Evolutionary conservation across 768 basidiomycete species (phyloP).

Genomic region (Pisolithus orientalis): DNA sequence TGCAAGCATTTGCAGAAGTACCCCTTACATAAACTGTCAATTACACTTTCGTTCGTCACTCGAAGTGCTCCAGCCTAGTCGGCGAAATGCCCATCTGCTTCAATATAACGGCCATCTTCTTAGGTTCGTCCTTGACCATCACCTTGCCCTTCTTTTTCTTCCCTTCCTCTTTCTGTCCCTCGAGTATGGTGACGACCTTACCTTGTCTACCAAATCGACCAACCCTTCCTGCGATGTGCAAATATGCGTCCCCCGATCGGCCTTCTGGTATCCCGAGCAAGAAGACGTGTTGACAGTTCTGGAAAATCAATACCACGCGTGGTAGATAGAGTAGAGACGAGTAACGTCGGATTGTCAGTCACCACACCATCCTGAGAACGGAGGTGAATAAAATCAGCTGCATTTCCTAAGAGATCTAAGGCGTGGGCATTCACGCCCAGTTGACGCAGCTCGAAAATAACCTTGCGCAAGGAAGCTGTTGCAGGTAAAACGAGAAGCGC

Average conservation of each 20-base stretch:
- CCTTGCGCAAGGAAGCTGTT: slow-evolving; percentile 52
- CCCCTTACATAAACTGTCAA: no score
- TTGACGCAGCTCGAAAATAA: slow-evolving; percentile 55
- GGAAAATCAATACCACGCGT: slow-evolving; percentile 71
- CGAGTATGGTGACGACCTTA: slow-evolving; percentile 60
- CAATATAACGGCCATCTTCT: slow-evolving; percentile 39
- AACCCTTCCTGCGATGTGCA: slow-evolving; percentile 71
- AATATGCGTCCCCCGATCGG: slow-evolving; percentile 50
- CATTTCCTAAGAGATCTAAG: slow-evolving; percentile 45
- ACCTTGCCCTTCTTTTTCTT: slow-evolving; percentile 19
- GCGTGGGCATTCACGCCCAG: slow-evolving; percentile 64
- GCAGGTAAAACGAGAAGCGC: slow-evolving; percentile 67
- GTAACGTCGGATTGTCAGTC: slow-evolving; percentile 50
- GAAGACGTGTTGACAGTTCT: slow-evolving; percentile 66
- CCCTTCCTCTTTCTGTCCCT: slow-evolving; percentile 28
- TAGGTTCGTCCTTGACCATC: slow-evolving; percentile 28
- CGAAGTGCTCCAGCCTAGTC: slow-evolving; percentile 47
- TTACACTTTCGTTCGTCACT: slow-evolving; percentile 21
- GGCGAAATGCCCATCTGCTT: slow-evolving; percentile 38
- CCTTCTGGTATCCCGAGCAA: slow-evolving; percentile 56
- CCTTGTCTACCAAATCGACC: slow-evolving; percentile 64
- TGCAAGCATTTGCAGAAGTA: neutral
- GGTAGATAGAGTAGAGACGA: slow-evolving; percentile 65
- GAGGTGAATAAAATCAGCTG: slow-evolving; percentile 38
- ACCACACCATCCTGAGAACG: slow-evolving; percentile 26